phyloP scores from a whole-genome alignment of 129 eudicot species.

The Oenanthe sinensis region DNA sequence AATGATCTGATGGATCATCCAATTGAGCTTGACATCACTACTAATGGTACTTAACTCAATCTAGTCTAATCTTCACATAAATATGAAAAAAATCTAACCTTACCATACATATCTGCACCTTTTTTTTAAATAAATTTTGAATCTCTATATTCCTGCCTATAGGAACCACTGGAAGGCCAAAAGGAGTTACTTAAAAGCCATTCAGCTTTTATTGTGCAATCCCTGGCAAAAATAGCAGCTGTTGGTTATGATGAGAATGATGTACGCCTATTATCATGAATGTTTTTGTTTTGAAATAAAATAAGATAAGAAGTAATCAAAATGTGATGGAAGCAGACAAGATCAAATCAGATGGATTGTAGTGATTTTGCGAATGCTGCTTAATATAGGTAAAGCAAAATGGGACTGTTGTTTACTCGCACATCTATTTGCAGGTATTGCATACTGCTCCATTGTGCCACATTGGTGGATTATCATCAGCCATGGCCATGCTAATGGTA shows the following conservation, averaged over 20 bases:
- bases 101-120: neutral
- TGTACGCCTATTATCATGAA: constrained; percentile 31
- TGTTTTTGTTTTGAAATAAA: neutral
- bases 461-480: constrained; percentile 90
- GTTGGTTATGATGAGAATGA: constrained; percentile 81
- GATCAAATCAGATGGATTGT: neutral
- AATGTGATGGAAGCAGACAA: neutral
- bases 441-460: constrained; percentile 95
- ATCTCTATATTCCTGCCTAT: constrained; percentile 3
- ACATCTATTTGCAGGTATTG: constrained; percentile 44
- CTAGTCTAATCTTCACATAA: neutral
- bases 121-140: too few relatives aligned
- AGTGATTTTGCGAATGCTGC: too few relatives aligned
- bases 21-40: constrained; percentile 10
- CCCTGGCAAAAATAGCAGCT: constrained; percentile 74
- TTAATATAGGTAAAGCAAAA: too few relatives aligned
- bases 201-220: constrained; percentile 72
- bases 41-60: constrained; percentile 32
- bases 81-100: neutral
- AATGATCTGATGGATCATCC: constrained; percentile 37
- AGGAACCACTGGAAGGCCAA: constrained; percentile 98
- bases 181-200: constrained; percentile 78
- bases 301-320: neutral
- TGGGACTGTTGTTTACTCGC: neutral
- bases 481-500: constrained; percentile 81